Evolutionary conservation across 2,329 filamentous ascomycete genomes (phyloP).

Genomic region (Aureobasidium sp.): DNA sequence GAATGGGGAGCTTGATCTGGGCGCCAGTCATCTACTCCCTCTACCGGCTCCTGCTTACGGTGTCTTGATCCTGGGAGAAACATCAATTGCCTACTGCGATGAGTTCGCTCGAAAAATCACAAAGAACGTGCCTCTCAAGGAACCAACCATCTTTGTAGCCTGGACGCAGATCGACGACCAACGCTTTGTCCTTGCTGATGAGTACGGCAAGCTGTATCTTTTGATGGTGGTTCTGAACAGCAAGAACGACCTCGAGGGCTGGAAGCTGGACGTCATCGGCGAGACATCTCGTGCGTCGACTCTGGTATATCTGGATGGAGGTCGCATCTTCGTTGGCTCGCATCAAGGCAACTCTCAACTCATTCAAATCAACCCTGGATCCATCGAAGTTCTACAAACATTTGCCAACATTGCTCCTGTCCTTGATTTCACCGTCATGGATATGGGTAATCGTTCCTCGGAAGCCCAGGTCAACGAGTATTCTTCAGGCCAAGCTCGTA

Average conservation of each 20-base stretch:
- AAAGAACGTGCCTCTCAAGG: conserved; percentile 58
- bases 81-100: conserved; percentile 77
- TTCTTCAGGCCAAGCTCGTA: conserved; percentile 86
- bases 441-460: conserved; percentile 78
- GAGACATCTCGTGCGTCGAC: conserved; percentile 68
- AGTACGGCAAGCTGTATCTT: conserved; percentile 81
- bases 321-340: conserved; percentile 77
- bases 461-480: conserved; percentile 81
- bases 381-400: conserved; percentile 63
- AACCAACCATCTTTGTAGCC: conserved; percentile 80
- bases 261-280: conserved; percentile 63
- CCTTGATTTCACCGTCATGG: conserved; percentile 91
- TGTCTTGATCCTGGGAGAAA: conserved; percentile 47
- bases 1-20: conserved; percentile 49
- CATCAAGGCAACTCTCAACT: conserved; percentile 91
- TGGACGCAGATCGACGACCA: conserved; percentile 81
- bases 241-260: conserved; percentile 60
- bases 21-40: conserved; percentile 56
- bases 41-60: conserved; percentile 50
- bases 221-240: conserved; percentile 65
- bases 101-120: conserved; percentile 44
- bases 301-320: conserved; percentile 68
- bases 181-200: conserved; percentile 82
- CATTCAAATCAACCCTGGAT: conserved; percentile 55
- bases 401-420: conserved; percentile 84